phyloP scores from a whole-genome alignment of 148 eudicot species.

The Rhododendron vialii region DNA sequence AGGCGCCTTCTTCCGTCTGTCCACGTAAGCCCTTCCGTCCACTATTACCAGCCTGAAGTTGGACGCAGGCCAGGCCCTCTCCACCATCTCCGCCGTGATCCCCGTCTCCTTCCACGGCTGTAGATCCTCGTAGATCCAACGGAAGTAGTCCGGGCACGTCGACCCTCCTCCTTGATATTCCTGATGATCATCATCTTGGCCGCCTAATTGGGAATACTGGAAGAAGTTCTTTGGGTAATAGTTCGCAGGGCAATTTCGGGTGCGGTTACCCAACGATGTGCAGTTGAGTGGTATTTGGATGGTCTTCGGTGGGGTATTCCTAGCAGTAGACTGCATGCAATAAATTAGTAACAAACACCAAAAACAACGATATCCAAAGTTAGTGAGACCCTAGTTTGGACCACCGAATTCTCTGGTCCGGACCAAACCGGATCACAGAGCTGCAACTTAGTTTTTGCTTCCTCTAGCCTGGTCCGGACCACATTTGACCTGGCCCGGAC shows the following conservation, averaged over 20 bases:
- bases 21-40: slow-evolving; percentile 73
- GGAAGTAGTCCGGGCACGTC: slow-evolving; percentile 70
- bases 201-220: neutral
- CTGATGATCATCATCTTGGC: slow-evolving; percentile 14
- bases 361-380: too few relatives aligned
- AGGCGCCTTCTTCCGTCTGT: slow-evolving; percentile 41
- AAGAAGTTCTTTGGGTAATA: slow-evolving; percentile 39
- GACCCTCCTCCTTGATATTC: too few relatives aligned
- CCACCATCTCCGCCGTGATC: slow-evolving; percentile 54
- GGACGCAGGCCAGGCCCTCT: slow-evolving; percentile 37
- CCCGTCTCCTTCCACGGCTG: slow-evolving; percentile 73
- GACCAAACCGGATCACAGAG: too few relatives aligned
- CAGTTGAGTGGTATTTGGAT: slow-evolving; percentile 50
- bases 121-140: slow-evolving; percentile 78
- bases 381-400: too few relatives aligned
- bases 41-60: slow-evolving; percentile 58
- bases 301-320: slow-evolving; percentile 23
- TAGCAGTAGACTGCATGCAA: slow-evolving; percentile 38
- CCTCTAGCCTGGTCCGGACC: slow-evolving; percentile 19
- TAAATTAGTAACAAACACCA: neutral
- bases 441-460: too few relatives aligned
- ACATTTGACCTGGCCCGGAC: too few relatives aligned
- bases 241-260: slow-evolving; percentile 55
- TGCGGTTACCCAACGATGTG: slow-evolving; percentile 23
- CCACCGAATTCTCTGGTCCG: too few relatives aligned